These are phyloP conservation scores for Sambucus nigra DNA, from an alignment of 129 eudicot species.

Conservation along the genomic window DNA sequence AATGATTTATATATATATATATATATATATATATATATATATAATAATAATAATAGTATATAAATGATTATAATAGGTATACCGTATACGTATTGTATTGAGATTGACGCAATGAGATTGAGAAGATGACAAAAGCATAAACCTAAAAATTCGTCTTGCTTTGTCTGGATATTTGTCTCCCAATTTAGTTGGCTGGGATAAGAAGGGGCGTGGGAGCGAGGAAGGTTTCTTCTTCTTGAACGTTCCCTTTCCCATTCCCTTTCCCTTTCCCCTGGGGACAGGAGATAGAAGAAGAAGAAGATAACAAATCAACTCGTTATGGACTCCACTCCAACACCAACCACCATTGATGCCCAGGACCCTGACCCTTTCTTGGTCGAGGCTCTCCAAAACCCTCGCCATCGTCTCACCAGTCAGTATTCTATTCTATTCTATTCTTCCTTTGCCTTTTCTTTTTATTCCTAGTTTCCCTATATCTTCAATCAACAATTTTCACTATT, in stretches of 20 bases:
- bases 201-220: not conserved
- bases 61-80: no score
- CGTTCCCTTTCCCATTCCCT: constrained; percentile 28
- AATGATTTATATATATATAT: no score
- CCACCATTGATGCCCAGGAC: constrained; percentile 27
- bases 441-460: constrained; percentile 3
- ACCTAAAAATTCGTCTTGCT: no score
- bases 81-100: no score
- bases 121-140: no score
- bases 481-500: constrained; percentile 1
- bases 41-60: no score
- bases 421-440: not conserved
- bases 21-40: no score
- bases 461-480: no score
- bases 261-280: no score
- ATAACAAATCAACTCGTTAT: constrained; percentile 9
- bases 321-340: constrained; percentile 14
- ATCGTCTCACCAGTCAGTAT: constrained; percentile 75
- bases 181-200: no score
- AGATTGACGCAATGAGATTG: no score
- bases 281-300: constrained; percentile 31
- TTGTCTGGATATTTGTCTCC: no score
- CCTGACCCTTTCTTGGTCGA: constrained; percentile 89
- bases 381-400: constrained; percentile 97
- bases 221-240: constrained; percentile 36